Conservation (phyloP, 192 early-diverging fungal genomes). For the Umbelopsis ramanniana region DNA sequence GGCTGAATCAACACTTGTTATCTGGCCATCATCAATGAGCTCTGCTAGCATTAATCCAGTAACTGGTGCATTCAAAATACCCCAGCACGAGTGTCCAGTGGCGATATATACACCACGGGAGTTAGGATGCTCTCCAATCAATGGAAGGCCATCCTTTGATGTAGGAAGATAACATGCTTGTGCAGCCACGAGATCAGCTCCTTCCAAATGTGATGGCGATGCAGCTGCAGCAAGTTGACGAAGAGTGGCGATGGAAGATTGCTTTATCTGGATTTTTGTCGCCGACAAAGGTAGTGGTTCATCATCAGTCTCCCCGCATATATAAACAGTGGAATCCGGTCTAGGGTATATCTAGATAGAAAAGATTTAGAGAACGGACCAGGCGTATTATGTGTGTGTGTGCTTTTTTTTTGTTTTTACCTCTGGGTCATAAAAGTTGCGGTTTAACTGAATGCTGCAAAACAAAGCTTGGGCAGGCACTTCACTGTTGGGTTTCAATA, state of each 20-base stretch:
- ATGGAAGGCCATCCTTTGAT: conserved; percentile 35
- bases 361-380: background rate
- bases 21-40: conserved; percentile 40
- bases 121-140: conserved; percentile 43
- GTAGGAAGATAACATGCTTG: conserved; percentile 53
- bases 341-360: conserved; percentile 42
- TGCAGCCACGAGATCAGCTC: conserved; percentile 23
- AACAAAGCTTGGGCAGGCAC: conserved; percentile 45
- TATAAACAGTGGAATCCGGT: conserved; percentile 52
- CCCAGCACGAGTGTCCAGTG: conserved; percentile 52
- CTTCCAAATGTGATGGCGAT: conserved; percentile 35
- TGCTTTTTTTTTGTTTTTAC: background rate
- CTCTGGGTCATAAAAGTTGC: conserved; percentile 45
- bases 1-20: conserved; percentile 31
- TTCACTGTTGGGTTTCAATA: conserved; percentile 22
- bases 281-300: conserved; percentile 37
- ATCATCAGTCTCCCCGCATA: conserved; percentile 44
- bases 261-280: conserved; percentile 30
- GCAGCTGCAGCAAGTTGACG: conserved; percentile 25
- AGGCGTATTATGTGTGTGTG: background rate
- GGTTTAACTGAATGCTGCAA: conserved; percentile 31
- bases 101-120: conserved; percentile 42
- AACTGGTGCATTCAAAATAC: conserved; percentile 47
- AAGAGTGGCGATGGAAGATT: conserved; percentile 28
- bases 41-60: conserved; percentile 50